phyloP scores from a whole-genome alignment of 169 alveolate species.

The Eimeria maxima region DNA sequence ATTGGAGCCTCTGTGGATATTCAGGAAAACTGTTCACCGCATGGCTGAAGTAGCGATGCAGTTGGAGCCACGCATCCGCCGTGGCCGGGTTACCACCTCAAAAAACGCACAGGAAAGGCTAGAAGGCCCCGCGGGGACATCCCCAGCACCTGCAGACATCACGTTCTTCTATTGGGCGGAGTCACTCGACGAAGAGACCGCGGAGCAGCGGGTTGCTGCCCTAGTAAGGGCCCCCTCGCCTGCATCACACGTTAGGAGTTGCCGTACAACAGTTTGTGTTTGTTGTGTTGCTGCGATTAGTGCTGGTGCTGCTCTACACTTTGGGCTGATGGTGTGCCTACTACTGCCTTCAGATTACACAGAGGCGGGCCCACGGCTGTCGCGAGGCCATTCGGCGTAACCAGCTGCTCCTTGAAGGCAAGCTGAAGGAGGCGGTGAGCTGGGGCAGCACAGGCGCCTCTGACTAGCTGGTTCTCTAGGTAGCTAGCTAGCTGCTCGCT shows the following conservation, averaged over 20 bases:
- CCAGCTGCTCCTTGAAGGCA: constrained; percentile 68
- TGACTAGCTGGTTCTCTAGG: not conserved
- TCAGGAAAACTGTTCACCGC: constrained; percentile 81
- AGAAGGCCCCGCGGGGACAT: not conserved
- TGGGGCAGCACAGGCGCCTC: not conserved
- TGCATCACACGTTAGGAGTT: not conserved
- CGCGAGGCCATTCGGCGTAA: constrained; percentile 79
- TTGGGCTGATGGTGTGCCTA: not conserved
- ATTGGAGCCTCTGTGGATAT: not conserved
- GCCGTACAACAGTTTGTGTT: not conserved
- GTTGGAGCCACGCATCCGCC: constrained; percentile 66
- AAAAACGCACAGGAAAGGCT: constrained; percentile 19
- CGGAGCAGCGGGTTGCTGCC: constrained; percentile 72
- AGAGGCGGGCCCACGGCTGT: constrained; percentile 79
- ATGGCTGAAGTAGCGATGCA: constrained; percentile 81
- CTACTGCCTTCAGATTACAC: constrained; percentile 53
- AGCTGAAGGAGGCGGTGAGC: constrained; percentile 67
- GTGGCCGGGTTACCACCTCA: constrained; percentile 54
- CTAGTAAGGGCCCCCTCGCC: constrained; percentile 2
- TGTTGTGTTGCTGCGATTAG: not conserved
- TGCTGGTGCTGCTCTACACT: not conserved
- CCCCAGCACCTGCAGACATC: constrained; percentile 21
- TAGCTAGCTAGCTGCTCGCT: not conserved
- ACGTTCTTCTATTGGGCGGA: constrained; percentile 74
- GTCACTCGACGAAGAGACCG: constrained; percentile 25